Percentiles rank a stretch among this genome's conserved stretches.
Conservation (phyloP, 78 protist species). For the Pelomyxa schiedti region DNA sequence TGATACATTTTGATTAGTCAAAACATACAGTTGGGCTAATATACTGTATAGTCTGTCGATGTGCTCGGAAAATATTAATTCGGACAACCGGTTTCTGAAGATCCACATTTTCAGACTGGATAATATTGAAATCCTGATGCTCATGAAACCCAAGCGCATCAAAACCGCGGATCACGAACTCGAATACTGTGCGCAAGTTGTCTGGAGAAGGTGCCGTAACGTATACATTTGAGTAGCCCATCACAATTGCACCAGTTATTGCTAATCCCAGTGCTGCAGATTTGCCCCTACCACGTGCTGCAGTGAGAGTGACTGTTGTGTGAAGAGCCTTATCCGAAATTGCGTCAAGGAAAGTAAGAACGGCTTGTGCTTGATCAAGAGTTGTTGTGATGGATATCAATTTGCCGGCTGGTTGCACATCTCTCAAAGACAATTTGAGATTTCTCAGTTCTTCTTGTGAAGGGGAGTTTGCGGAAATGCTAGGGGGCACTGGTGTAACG, state of each 20-base stretch:
- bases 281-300: conserved; percentile 98
- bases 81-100: conserved; percentile 71
- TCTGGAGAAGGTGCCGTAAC: conserved; percentile 97
- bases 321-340: conserved; percentile 79
- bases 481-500: conserved; percentile 44
- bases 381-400: conserved; percentile 21
- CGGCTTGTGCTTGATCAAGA: conserved; percentile 71
- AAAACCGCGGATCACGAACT: conserved; percentile 86
- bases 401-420: conserved; percentile 58
- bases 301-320: conserved; percentile 88
- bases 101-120: conserved; percentile 81
- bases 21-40: conserved; percentile 65
- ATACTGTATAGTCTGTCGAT: conserved; percentile 95
- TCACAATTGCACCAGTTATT: conserved; percentile 81
- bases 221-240: conserved; percentile 92
- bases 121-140: conserved; percentile 80
- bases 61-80: conserved; percentile 79
- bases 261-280: conserved; percentile 95
- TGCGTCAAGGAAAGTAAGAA: conserved; percentile 77
- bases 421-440: conserved; percentile 43
- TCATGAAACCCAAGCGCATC: conserved; percentile 82
- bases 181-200: conserved; percentile 90
- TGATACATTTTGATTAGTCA: conserved; percentile 27
- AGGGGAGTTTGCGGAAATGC: no score
- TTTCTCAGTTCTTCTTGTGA: conserved; percentile 42